A percentile compares a stretch with the other conserved stretches of the same genome.
These are phyloP conservation scores for Periconia macrospinosa DNA, from an alignment of 2,329 filamentous ascomycete genomes.

Conservation along the genomic window DNA sequence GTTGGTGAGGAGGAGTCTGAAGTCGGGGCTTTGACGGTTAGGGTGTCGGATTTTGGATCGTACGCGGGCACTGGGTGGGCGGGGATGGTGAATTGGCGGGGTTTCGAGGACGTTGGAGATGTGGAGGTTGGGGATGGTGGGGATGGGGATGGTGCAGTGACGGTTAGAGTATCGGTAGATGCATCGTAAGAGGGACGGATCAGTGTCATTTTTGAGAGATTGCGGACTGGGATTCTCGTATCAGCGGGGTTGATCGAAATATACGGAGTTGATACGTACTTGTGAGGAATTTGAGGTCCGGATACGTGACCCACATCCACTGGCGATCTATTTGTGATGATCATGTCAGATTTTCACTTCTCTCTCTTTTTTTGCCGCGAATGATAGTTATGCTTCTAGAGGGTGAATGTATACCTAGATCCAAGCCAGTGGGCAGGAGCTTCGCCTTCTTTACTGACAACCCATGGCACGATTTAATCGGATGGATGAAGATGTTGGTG, in stretches of 20 bases:
- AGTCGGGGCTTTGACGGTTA: constrained; percentile 54
- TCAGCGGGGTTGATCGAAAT: not conserved
- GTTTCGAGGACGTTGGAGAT: constrained; percentile 66
- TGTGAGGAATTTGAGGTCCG: constrained; percentile 60
- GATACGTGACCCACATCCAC: constrained; percentile 66
- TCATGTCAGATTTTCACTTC: not conserved
- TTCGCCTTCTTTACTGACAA: constrained; percentile 56
- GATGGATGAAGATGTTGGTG: constrained; percentile 60
- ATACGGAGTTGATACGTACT: constrained; percentile 29
- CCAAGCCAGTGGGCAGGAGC: constrained; percentile 59
- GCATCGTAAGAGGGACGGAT: constrained; percentile 58
- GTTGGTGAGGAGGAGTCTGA: constrained; percentile 23
- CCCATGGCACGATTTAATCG: constrained; percentile 68
- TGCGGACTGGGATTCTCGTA: constrained; percentile 45
- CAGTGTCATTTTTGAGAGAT: constrained; percentile 63
- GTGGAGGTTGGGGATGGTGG: constrained; percentile 45
- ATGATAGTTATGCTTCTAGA: too few species aligned
- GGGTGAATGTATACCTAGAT: constrained; percentile 44
- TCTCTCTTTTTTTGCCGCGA: too few species aligned
- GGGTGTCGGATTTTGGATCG: constrained; percentile 46
- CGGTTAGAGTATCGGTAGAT: constrained; percentile 50
- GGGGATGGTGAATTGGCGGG: constrained; percentile 53
- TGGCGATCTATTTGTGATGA: constrained; percentile 53
- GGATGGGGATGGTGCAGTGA: constrained; percentile 50
- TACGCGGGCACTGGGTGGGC: constrained; percentile 55